Base-by-base conservation (phyloP, 768 basidiomycete genomes). In the Pilatotrama ljubarskyi region DNA sequence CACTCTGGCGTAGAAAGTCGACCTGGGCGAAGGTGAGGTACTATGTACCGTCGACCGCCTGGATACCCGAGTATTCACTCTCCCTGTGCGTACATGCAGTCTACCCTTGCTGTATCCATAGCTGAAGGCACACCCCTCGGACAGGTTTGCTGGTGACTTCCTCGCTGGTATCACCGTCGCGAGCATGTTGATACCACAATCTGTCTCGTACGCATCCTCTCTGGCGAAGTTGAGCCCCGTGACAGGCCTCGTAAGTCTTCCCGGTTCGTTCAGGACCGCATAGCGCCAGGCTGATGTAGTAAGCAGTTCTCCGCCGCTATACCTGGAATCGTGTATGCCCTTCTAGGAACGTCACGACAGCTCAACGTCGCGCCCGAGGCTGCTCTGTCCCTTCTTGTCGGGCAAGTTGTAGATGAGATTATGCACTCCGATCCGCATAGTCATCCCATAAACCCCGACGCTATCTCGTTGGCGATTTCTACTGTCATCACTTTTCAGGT, bases 331-430 rank as follows among this genome's bases (percentile, higher is more conserved):
- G 76, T 90, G 11, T 98, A 97, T 71, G 91, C 91, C 6, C 77
- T 96, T n/a, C 81, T 97, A 4, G 95, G 95, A 17, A 91, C 90
- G 24, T 95, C 86, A 11, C 79, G 84, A 26, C 90, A 90, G 64
- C 81, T 92, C 9, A 91, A 88, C 63, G 90, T 92, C 38, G 93
- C 89, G 2, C 90, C 95, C 2, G 95, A 98, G 70, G 95, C 95
- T 1, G 86, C 95, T 1, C 77, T 97, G 9, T 91, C 88, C 62
- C 77, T 98, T 36, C 80, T 98, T 4, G 82, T 97, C 29, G 95
- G 95, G 6, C 94, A 96, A 74, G 86, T 93, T 3, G 79, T 97
- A 26, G 80, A 84, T 35, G 88, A 92, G 15, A 80, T 85, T 52
- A 79, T 89, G 9, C 74, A 74, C 51, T 42, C 61, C 17, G 71